Base-by-base conservation (phyloP, 2,329 filamentous ascomycete species). In the Aspergillus tubingensis region DNA sequence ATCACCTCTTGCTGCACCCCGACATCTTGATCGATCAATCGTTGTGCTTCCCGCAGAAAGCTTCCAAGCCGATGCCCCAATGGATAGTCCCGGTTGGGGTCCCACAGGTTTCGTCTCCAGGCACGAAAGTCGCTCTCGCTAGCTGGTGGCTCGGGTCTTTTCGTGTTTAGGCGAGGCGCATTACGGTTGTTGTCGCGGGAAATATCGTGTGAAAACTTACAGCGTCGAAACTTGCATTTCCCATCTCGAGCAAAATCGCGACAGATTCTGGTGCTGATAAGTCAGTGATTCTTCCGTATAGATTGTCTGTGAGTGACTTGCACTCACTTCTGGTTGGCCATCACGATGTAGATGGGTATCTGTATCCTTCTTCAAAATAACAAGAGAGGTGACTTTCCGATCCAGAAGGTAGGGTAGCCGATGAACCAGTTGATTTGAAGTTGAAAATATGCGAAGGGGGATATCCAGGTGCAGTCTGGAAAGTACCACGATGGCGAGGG, bases 1-100 rank as follows among this genome's bases (percentile, higher is more conserved):
- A 76, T 68, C 6, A 76, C 70, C 23, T 70, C 61, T 49, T 77
- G 74, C 8, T 67, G 54, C 0, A 60, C 62, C 25, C 61, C 58
- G 10, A 62, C 67, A 43, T 70, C 65, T 4, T 59, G 54, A 3
- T 69, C 59, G 30, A 74, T 65, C 7, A 74, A 65, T 49, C 48
- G 55, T 41, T 52, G 65, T n/a, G 66, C 72, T 44, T 65, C 57
- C 36, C 59, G 55, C 50, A 76, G 74, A 23, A 76, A 66, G 10
- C 8, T 15, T 2, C 50, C 64, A 19, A 60, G 52, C 5, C 43
- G 23, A 1, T 13, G 8, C 1, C 61, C 57, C n/a, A 63, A 25
- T 0, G 52, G 59, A 4, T 19, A 47, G 1, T 11, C 36, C 11
- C n/a, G 11, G 21, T 36, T 47, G 13, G 15, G 25, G 21, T 39